These are phyloP conservation scores for Teratosphaeriaceae sp. DNA, from an alignment of 2,329 filamentous ascomycete genomes.

Conservation along the genomic window DNA sequence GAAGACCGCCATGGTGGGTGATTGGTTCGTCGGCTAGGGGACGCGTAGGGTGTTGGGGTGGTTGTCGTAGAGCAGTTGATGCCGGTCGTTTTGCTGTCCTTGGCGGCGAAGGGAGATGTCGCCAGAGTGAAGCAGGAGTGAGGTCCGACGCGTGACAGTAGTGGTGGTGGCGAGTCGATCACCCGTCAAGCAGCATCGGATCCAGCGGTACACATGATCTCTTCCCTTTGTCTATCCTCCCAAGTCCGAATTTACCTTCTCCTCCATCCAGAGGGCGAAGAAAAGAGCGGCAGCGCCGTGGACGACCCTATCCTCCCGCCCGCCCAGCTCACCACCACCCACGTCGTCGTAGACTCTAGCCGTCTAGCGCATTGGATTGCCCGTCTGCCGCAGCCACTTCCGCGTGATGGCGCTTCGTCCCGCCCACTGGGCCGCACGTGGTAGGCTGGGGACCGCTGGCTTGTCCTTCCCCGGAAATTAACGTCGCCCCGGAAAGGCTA, in stretches of 20 bases:
- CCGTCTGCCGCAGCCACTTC: no score
- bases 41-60: not conserved
- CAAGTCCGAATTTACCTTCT: no score
- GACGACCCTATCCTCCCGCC: no score
- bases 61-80: not conserved
- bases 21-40: not conserved
- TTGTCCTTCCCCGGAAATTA: conserved; percentile 2
- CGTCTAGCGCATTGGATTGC: no score
- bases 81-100: not conserved
- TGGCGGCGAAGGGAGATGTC: not conserved
- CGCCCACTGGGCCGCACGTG: not conserved
- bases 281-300: no score
- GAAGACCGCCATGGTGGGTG: not conserved
- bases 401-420: not conserved
- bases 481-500: not conserved
- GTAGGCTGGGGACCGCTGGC: not conserved
- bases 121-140: not conserved
- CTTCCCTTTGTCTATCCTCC: no score
- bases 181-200: not conserved
- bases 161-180: not conserved
- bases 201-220: not conserved
- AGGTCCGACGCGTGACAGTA: not conserved
- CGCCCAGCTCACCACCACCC: no score
- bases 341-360: no score
- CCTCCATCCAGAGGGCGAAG: no score